Evolutionary conservation across 2,329 filamentous ascomycete genomes (phyloP).

Genomic region (Arachnomyces sp.): DNA sequence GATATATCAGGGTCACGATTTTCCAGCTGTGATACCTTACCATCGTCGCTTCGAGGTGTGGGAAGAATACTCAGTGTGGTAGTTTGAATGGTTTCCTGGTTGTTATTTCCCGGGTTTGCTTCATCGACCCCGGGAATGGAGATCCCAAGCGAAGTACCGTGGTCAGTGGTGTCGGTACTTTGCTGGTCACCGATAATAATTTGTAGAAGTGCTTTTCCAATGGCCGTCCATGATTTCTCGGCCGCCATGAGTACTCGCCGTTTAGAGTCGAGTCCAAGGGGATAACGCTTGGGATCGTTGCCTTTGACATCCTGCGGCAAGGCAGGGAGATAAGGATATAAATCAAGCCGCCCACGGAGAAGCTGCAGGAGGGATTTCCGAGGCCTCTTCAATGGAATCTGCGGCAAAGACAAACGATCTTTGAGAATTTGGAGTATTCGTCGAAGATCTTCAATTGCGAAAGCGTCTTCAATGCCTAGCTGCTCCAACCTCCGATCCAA

Average conservation of each 20-base stretch:
- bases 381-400: slow-evolving; percentile 43
- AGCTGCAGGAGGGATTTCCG: slow-evolving; percentile 46
- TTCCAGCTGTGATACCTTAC: no score
- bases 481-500: slow-evolving; percentile 47
- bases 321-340: slow-evolving; percentile 42
- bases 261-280: slow-evolving; percentile 30
- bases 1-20: no score
- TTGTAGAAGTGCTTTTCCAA: slow-evolving; percentile 43
- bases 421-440: slow-evolving; percentile 43
- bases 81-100: slow-evolving; percentile 7
- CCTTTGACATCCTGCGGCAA: slow-evolving; percentile 24
- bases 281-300: slow-evolving; percentile 21
- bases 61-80: slow-evolving; percentile 4
- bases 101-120: slow-evolving; percentile 10
- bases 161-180: slow-evolving; percentile 17
- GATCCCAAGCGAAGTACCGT: slow-evolving; percentile 37
- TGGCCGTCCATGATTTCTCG: slow-evolving; percentile 38
- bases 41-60: no score
- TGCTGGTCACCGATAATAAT: slow-evolving; percentile 36
- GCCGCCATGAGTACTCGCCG: slow-evolving; percentile 31
- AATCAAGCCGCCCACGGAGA: slow-evolving; percentile 48
- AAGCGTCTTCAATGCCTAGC: slow-evolving; percentile 51
- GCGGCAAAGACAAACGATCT: slow-evolving; percentile 49
- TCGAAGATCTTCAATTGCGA: slow-evolving; percentile 46
- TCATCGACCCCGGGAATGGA: slow-evolving; percentile 30